phyloP scores from a whole-genome alignment of 257 asterid species.

The Salvia splendens region DNA sequence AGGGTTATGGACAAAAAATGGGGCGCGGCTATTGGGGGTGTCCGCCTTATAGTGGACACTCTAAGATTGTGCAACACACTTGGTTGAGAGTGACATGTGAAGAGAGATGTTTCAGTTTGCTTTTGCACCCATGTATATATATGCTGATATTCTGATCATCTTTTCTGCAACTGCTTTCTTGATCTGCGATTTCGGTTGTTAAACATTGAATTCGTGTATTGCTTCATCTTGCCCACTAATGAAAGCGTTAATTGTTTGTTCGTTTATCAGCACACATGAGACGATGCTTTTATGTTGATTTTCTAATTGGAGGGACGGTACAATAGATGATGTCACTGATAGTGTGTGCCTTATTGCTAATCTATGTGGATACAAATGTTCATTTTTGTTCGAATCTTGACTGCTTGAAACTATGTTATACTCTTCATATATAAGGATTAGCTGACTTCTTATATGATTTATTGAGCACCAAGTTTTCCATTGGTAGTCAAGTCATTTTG shows the following conservation, averaged over 20 bases:
- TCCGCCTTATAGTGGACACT: too few species aligned
- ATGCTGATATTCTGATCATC: neutral
- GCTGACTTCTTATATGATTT: too few species aligned
- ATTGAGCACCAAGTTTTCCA: neutral
- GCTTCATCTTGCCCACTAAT: neutral
- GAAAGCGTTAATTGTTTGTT: too few species aligned
- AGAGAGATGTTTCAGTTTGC: conserved; percentile 5
- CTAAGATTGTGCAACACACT: neutral
- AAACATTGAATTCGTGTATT: neutral
- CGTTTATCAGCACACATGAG: neutral
- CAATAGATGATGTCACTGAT: too few species aligned
- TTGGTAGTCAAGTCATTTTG: neutral
- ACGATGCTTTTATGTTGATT: neutral
- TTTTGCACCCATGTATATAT: neutral
- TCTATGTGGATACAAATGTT: too few species aligned
- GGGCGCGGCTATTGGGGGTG: too few species aligned
- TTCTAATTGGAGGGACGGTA: neutral
- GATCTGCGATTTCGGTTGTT: neutral
- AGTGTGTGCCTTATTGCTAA: too few species aligned
- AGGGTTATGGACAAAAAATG: too few species aligned
- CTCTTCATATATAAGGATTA: too few species aligned
- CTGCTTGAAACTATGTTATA: too few species aligned
- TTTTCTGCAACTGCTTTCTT: neutral
- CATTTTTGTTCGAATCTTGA: too few species aligned
- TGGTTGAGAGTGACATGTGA: neutral